Evolutionary conservation across 768 basidiomycete species (phyloP), one percentile per base, ranked within the genome.

Genomic region (Naganishia randhawae): DNA sequence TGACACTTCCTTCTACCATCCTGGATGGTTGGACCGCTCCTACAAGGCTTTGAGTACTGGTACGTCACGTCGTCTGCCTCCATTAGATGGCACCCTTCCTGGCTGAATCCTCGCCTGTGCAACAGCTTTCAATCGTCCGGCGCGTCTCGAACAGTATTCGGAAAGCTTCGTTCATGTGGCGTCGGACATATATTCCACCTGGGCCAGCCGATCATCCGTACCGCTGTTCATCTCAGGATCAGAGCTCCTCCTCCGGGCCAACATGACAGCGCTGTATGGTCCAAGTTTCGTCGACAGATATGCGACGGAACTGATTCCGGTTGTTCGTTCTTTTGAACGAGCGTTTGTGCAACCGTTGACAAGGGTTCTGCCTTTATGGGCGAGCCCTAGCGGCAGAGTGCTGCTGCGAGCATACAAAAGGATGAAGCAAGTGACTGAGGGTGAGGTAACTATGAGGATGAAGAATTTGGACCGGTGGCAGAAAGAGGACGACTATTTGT

Each of bases 231-330:
- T 33, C 13, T 45, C 50, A 3, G 22, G 25, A 4, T 53, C 65
- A 7, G 51, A 33, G 5, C 65, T 66, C 9, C 45, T 53, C 25
- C 50, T 66, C 19, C 51, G 51, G 10, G 39, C 39, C 63, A 65
- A 42, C 45, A 65, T 66, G 65, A 66, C 65, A 39, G 51, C 65
- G 16, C 35, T 53, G 33, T 66, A 53, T 22, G 65, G 65, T 16
- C 22, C 50, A n/a, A 2, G 13, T 0, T 66, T 66, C 25, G 65
- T 66, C 35, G 33, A 52, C n/a, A n/a, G n/a, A 5, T 35, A 66
- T 27, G 65, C 50, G 8, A 50, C 45, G 25, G 65, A 66, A 22
- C 35, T 66, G 10, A 37, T 66, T 25, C 50, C 65, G 19, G 14
- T 66, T 17, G 51, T 52, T 11, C 48, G 65, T 11, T 27, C 29